A percentile compares a stretch with the other conserved stretches of the same genome.
These are phyloP conservation scores for Gyrodon lividus DNA, from an alignment of 768 basidiomycete species.

Conservation along the genomic window DNA sequence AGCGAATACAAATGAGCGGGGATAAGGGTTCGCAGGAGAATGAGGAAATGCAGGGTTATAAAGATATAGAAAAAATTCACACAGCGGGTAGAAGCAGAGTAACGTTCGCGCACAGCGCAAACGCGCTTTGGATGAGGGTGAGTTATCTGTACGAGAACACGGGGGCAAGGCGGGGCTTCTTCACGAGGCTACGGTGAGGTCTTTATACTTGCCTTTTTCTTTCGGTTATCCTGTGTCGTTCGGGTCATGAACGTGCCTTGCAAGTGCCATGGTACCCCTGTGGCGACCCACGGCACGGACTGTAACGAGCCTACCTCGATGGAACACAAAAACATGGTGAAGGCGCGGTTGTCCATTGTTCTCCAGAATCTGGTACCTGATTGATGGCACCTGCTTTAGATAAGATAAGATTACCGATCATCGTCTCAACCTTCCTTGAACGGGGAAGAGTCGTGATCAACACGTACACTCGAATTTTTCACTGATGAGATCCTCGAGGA, in stretches of 20 bases:
- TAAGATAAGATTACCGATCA: constrained; percentile 5
- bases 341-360: neutral
- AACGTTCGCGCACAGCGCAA: constrained; percentile 5
- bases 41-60: neutral
- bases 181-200: constrained; percentile 19
- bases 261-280: neutral
- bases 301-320: neutral
- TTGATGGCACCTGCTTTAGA: neutral
- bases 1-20: neutral
- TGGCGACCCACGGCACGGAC: neutral
- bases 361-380: constrained; percentile 4
- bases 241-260: constrained; percentile 4
- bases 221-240: neutral
- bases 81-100: neutral
- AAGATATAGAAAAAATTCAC: neutral
- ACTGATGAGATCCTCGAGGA: constrained; percentile 14
- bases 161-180: constrained; percentile 18
- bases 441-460: no score
- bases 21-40: neutral
- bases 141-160: neutral
- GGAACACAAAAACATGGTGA: constrained; percentile 5
- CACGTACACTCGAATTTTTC: no score
- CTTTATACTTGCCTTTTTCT: neutral
- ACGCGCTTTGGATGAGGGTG: neutral
- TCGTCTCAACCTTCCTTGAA: no score